Base-by-base conservation (phyloP, 83 land plant genomes). In the Thuja plicata region DNA sequence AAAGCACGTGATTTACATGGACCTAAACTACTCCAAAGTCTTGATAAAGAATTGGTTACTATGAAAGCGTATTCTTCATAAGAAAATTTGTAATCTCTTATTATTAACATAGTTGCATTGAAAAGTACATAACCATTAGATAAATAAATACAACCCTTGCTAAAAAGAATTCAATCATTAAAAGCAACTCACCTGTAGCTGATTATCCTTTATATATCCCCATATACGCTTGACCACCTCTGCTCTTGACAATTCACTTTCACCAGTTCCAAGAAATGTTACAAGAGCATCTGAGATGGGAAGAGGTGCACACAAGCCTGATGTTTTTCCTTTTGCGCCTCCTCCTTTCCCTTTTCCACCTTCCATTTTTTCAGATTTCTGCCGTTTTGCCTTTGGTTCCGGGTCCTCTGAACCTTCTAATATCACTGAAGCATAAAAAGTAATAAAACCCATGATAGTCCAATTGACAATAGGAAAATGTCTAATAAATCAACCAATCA, bases 171-270 rank as follows among this genome's bases (percentile, higher is more conserved):
- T n/a, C 60, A 48, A 16, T 45, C 85, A 45, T 27, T 15, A 46
- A 45, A 45, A 43, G n/a, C 50, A 84, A 84, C 86, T 50, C 34
- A 96, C 96, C 98, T 98, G 98, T 15, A 98, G 91, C 30, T 97
- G 87, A 2, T 95, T 92, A 88, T 94, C 92, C 86, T 94, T 95
- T 57, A 98, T 95, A 88, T 98, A 97, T 13, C 86, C 94, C 98
- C 99, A 97, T 84, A 98, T 92, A 78, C 94, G 91, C 88, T 95
- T 95, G 10, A 95, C 90, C 3, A 93, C 95, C 90, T 94, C 96
- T 62, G 94, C 52, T 41, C 97, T 84, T 87, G 97, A 66, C 43
- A 95, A 62, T 46, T 87, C 91, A 89, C 74, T 91, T 91, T 93
- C 96, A 66, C 94, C 96, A 82, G 97, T 95, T 40, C 97, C 96